Conservation (phyloP, 208 protist species). For the Leishmania turanica region DNA sequence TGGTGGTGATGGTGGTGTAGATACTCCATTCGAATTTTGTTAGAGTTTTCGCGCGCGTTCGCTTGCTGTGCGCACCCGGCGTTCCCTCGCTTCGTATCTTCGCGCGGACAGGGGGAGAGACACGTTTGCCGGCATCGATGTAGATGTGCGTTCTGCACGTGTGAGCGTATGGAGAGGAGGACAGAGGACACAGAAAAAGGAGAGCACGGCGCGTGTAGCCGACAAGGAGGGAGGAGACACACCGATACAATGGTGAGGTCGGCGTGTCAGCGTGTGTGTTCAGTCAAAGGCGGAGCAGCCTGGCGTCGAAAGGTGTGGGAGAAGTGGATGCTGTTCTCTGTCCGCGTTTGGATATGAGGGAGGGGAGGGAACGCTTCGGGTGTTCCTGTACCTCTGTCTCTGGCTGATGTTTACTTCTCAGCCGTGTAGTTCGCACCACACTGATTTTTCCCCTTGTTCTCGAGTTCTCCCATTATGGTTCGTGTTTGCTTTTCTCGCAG, state of each 20-base stretch:
- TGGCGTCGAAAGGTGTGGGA: background rate
- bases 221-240: background rate
- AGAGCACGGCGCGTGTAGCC: background rate
- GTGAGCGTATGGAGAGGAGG: background rate
- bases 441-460: background rate
- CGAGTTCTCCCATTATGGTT: background rate
- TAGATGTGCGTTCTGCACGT: background rate
- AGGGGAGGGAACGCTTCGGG: background rate
- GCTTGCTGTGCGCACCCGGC: background rate
- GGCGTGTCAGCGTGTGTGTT: background rate
- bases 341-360: background rate
- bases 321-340: background rate
- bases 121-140: background rate
- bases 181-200: background rate
- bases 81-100: background rate
- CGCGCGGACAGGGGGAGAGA: background rate
- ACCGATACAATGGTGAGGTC: background rate
- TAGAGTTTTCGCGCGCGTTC: background rate
- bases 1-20: background rate
- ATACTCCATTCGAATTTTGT: background rate
- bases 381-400: background rate
- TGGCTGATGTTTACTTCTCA: constrained; percentile 11
- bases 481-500: background rate
- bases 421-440: no score
- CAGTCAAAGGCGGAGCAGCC: background rate